Base-by-base conservation (phyloP, 306 rosid genomes). In the Corylus heterophylla region DNA sequence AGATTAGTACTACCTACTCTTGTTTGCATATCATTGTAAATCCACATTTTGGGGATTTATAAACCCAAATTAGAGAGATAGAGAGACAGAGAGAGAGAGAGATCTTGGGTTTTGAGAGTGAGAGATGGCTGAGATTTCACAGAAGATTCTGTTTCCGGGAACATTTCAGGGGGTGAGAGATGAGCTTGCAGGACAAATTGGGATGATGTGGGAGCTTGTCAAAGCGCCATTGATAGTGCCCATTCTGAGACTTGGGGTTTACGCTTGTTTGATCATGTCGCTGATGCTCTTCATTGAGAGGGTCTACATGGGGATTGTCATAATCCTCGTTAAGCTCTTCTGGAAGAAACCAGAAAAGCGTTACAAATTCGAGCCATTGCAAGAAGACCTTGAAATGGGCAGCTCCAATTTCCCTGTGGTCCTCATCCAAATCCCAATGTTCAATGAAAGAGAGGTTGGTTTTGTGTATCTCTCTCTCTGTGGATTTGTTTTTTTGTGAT, bases 361-460 rank as follows among this genome's bases (percentile, higher is more conserved):
- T 2, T 93, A 93, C 84, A 91, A 81, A 0, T 93, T 20, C 7
- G 94, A 96, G 12, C 85, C 80, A 0, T 71, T 96, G 13, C 88
- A 88, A 74, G 99, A 96, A 3, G 99, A 96, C 35, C 79, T 78
- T 59, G 99, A 96, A 89, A 37, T 83, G 29, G 99, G 99, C 2
- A 79, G 87, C 82, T 82, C 96, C 11, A 90, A 91, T 86, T 96
- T 88, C 87, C 99, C 99, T 0, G 86, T 83, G 14, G 98, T 96
- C 44, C 95, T 96, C 5, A n/a, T 96, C 29, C 99, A 96, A 91
- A 96, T 96, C 87, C 99, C 99, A 18, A 96, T 96, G 99, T 96
- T 85, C 87, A 96, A 96, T 61, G 99, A 96, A 79, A 88, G 61
- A 89, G 99, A 96, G 99, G 99, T 93, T 8, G 10, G 58, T 51